Percentiles rank a stretch among this genome's conserved stretches.
These are phyloP conservation scores for Carnegiea gigantea DNA, from an alignment of 179 eudicot genomes.

Conservation along the genomic window DNA sequence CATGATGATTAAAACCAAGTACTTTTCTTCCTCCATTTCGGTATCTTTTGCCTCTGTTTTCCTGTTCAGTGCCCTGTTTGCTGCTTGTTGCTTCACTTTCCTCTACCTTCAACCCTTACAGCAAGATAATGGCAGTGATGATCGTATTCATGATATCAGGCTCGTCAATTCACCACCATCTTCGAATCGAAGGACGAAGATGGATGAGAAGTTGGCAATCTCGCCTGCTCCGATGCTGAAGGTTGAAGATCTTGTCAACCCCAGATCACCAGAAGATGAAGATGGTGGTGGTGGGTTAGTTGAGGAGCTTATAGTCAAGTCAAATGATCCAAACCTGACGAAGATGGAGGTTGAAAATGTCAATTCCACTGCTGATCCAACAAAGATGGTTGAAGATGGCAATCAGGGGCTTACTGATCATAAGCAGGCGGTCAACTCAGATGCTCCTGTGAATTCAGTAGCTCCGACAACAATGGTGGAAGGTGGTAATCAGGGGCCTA, in stretches of 20 bases:
- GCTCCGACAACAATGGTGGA: background rate
- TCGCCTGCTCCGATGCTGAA: background rate
- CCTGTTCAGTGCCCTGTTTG: conserved; percentile 28
- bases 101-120: conserved; percentile 25
- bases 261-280: background rate
- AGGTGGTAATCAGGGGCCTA: background rate
- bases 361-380: background rate
- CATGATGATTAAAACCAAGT: conserved; percentile 19
- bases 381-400: background rate
- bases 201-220: background rate
- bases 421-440: background rate
- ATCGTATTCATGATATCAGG: background rate
- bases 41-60: conserved; percentile 30
- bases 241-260: background rate
- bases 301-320: background rate
- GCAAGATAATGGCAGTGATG: background rate
- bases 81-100: conserved; percentile 28
- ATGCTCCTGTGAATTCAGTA: background rate
- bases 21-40: conserved; percentile 20
- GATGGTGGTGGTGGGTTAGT: background rate
- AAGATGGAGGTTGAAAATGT: background rate
- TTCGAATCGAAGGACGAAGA: background rate
- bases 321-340: background rate
- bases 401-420: background rate
- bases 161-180: background rate